Evolutionary conservation across 225 moss, liverwort and hornwort genomes (phyloP), one percentile per base, ranked within the genome.

Genomic region (Pleurozium schreberi): DNA sequence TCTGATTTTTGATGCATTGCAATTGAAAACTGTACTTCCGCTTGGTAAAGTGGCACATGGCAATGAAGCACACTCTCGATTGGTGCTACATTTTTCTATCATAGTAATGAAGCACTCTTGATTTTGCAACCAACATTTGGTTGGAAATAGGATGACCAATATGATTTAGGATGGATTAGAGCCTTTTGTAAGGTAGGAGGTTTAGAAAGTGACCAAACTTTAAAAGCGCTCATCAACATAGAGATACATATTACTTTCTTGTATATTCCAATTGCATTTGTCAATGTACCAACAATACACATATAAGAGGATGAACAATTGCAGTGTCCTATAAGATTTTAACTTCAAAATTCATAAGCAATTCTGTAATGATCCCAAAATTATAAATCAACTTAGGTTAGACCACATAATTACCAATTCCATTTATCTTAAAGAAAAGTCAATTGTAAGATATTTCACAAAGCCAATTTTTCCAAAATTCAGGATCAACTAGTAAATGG

Each of bases 321-420:
- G 4, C 13, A 40, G 69, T 69, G 4, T 23, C 14, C 13, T 13
- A 40, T 13, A 7, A 13, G 40, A 14, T 26, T 42, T 15, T 40
- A 26, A 70, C 5, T 42, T 42, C 42, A 42, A 26, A 42, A 70
- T 70, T 70, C 26, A 25, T 70, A 14, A 26, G 0, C 4, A 14
- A 42, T 14, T 25, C 26, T 0, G 10, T 10, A 6, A 2, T 0
- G 0, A 0, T 45, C 2, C 6, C 3, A 73, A 73, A 45, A 45
- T 17, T 45, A 73, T 28, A 27, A 45, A 71, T 17, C 15, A 45
- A 43, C 17, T 45, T 73, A 6, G 10, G 7, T 27, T 45, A 45
- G 2, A 45, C 10, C 10, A 45, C 2, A 10, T 45, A 17, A 73
- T 9, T 71, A 3, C 9, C 9, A 27, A 27, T 71, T 71, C 3